Evolutionary conservation across 2,329 filamentous ascomycete species (phyloP).

Genomic region (Escovopsis weberi): DNA sequence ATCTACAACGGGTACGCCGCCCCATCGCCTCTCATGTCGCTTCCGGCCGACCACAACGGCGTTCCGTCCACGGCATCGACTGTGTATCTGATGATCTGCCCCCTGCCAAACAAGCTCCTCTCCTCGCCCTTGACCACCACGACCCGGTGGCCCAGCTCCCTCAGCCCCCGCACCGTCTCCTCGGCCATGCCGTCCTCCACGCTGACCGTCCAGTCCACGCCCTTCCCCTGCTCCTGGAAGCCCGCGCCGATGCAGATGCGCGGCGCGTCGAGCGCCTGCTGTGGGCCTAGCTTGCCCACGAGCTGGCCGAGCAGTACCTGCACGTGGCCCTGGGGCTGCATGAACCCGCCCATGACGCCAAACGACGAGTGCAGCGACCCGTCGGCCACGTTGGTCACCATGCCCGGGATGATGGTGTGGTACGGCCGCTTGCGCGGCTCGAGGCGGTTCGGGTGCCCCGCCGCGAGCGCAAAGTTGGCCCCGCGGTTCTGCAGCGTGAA

Average conservation of each 20-base stretch:
- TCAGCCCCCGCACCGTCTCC: slow-evolving; percentile 52
- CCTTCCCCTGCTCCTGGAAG: slow-evolving; percentile 45
- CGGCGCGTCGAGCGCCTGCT: slow-evolving; percentile 80
- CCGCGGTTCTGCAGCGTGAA: slow-evolving; percentile 93
- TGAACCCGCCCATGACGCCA: slow-evolving; percentile 96
- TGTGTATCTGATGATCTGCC: slow-evolving; percentile 71
- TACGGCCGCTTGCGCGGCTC: slow-evolving; percentile 80
- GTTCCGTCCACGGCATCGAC: slow-evolving; percentile 53
- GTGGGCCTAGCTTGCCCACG: slow-evolving; percentile 65
- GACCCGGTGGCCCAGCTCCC: slow-evolving; percentile 57
- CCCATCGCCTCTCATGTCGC: slow-evolving; percentile 78
- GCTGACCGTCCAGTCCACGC: slow-evolving; percentile 50
- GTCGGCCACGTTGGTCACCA: slow-evolving; percentile 67
- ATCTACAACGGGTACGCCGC: slow-evolving; percentile 37
- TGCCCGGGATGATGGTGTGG: slow-evolving; percentile 91
- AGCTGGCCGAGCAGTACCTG: slow-evolving; percentile 86
- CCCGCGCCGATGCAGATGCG: slow-evolving; percentile 75
- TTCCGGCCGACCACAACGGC: slow-evolving; percentile 74
- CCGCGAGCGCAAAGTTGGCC: slow-evolving; percentile 63
- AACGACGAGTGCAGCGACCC: slow-evolving; percentile 70
- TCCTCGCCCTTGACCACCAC: slow-evolving; percentile 49
- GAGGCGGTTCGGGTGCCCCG: slow-evolving; percentile 63
- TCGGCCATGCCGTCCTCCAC: slow-evolving; percentile 70
- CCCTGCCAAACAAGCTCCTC: slow-evolving; percentile 64
- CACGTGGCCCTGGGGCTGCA: slow-evolving; percentile 94